Evolutionary conservation across 2,329 filamentous ascomycete species (phyloP).

Genomic region (Colletotrichum coccodes): DNA sequence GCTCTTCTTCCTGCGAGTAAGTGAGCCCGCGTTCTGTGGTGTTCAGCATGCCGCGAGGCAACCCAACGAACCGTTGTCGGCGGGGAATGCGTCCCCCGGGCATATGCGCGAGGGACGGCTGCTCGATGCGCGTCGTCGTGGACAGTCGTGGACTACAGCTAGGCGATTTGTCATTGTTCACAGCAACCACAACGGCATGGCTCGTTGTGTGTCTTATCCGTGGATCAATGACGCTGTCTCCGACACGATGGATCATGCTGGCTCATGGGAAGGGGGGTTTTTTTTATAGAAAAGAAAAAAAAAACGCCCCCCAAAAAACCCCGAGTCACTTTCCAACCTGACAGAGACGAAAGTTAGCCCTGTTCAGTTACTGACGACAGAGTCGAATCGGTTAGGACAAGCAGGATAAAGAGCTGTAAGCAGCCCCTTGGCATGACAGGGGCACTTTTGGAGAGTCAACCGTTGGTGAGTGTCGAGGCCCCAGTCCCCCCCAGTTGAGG

Average conservation of each 20-base stretch:
- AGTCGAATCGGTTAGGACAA: slow-evolving; percentile 34
- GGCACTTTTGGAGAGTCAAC: slow-evolving; percentile 38
- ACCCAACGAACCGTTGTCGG: neutral
- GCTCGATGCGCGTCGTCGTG: neutral
- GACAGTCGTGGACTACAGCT: neutral
- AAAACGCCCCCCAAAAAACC: no score
- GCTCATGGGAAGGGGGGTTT: no score
- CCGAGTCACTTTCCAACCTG: neutral
- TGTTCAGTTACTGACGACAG: slow-evolving; percentile 36
- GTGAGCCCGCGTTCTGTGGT: neutral
- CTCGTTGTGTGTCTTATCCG: neutral
- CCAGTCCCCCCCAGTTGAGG: neutral
- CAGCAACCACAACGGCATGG: neutral
- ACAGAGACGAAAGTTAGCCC: slow-evolving; percentile 4
- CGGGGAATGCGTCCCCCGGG: neutral
- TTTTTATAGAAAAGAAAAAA: no score
- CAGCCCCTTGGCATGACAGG: slow-evolving; percentile 42
- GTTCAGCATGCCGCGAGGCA: neutral
- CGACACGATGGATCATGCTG: neutral
- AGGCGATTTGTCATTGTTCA: slow-evolving; percentile 2
- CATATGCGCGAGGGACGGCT: neutral
- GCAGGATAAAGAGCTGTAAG: slow-evolving; percentile 31
- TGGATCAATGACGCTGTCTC: slow-evolving; percentile 21
- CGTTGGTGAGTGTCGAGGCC: slow-evolving; percentile 20
- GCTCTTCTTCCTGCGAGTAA: slow-evolving; percentile 32